Evolutionary conservation across 306 rosid species (phyloP).

Genomic region (Malus orientalis): DNA sequence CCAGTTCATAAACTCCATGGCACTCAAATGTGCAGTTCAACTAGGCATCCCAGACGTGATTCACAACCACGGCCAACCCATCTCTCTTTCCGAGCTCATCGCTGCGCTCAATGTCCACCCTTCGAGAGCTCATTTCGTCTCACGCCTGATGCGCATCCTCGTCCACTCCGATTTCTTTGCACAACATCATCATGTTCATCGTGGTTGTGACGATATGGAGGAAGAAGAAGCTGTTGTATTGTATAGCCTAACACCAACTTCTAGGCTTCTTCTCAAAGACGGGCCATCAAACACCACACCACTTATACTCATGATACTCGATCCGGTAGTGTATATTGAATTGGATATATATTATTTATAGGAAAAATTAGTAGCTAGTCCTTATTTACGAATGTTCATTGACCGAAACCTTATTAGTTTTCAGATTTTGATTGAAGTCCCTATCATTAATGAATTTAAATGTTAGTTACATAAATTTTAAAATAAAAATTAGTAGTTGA

Average conservation of each 20-base stretch:
- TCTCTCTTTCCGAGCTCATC: constrained; percentile 36
- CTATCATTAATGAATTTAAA: too few species aligned
- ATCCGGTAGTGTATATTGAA: neutral
- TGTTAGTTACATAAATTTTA: too few species aligned
- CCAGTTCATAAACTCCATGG: neutral
- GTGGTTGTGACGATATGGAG: neutral
- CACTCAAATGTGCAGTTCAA: constrained; percentile 17
- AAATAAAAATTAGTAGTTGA: too few species aligned
- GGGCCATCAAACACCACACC: neutral
- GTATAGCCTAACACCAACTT: too few species aligned
- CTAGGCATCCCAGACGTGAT: constrained; percentile 29
- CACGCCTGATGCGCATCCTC: constrained; percentile 36
- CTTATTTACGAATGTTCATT: too few species aligned
- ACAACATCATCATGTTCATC: neutral
- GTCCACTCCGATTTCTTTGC: constrained; percentile 32
- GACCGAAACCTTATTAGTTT: too few species aligned
- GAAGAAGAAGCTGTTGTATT: too few species aligned
- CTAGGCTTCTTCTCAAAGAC: constrained; percentile 19
- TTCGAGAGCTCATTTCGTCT: constrained; percentile 9
- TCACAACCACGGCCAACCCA: constrained; percentile 40
- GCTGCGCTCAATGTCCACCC: constrained; percentile 21
- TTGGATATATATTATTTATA: too few species aligned
- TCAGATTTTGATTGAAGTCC: too few species aligned
- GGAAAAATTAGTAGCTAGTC: too few species aligned
- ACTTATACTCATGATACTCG: constrained; percentile 3